These are phyloP conservation scores for Rhizoclosmatium globosum DNA, from an alignment of 192 early-diverging fungal genomes.

Conservation along the genomic window DNA sequence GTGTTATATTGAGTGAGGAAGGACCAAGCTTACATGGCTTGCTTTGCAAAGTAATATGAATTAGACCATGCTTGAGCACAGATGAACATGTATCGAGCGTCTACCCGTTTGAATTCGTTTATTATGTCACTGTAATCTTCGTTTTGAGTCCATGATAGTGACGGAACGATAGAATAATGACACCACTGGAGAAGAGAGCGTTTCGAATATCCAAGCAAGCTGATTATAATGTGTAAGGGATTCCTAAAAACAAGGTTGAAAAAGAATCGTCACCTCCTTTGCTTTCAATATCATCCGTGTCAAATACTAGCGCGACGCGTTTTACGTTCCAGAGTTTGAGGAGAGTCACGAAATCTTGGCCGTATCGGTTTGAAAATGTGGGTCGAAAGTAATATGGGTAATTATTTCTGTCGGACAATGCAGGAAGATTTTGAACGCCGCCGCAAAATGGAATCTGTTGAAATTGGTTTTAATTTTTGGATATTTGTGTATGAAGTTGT, in stretches of 20 bases:
- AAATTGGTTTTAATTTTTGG: background rate
- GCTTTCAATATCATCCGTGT: slow-evolving; percentile 5
- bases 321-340: slow-evolving; percentile 1
- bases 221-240: background rate
- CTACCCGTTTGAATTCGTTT: background rate
- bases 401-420: slow-evolving; percentile 6
- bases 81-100: slow-evolving; percentile 13
- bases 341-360: background rate
- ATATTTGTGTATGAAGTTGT: background rate
- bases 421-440: background rate
- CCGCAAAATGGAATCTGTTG: slow-evolving; percentile 12
- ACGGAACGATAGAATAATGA: background rate
- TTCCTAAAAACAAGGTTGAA: background rate
- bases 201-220: slow-evolving; percentile 7
- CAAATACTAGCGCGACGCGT: slow-evolving; percentile 11
- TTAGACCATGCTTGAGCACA: slow-evolving; percentile 14
- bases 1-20: too few relatives aligned
- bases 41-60: background rate
- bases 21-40: background rate
- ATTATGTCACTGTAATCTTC: background rate
- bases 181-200: background rate
- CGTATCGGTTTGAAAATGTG: background rate
- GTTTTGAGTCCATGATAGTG: background rate
- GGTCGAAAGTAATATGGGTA: slow-evolving; percentile 3
- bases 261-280: slow-evolving; percentile 8